phyloP scores from a whole-genome alignment of 441 rosid species.

The Rhodomyrtus psidioides region DNA sequence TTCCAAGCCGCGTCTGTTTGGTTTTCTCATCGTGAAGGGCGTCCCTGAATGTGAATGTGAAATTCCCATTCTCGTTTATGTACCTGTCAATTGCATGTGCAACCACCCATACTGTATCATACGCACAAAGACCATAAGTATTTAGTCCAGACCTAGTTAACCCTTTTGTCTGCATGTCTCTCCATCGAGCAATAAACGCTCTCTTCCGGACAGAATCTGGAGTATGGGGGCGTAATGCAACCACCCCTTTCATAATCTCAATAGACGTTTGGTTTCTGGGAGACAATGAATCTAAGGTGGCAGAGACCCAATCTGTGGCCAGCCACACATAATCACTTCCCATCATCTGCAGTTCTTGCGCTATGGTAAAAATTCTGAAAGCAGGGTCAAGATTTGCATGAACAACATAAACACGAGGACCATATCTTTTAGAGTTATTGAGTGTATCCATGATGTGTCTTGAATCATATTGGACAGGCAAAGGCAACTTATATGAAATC shows the following conservation, averaged over 20 bases:
- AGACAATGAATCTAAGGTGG: conserved; percentile 57
- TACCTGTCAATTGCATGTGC: conserved; percentile 53
- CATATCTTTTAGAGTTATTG: conserved; percentile 33
- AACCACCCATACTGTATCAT: conserved; percentile 79
- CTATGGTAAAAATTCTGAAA: conserved; percentile 49
- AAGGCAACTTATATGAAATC: conserved; percentile 47
- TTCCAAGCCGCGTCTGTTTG: conserved; percentile 28
- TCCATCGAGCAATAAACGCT: conserved; percentile 41
- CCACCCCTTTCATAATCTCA: conserved; percentile 44
- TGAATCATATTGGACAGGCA: conserved; percentile 35
- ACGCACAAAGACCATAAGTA: conserved; percentile 64
- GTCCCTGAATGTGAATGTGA: conserved; percentile 44
- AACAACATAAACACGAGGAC: conserved; percentile 73
- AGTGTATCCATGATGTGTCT: conserved; percentile 29
- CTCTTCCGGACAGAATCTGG: conserved; percentile 45
- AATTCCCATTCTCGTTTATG: conserved; percentile 33
- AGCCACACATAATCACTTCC: conserved; percentile 61
- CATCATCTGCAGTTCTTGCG: conserved; percentile 70
- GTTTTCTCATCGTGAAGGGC: conserved; percentile 19
- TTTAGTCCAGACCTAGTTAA: conserved; percentile 36
- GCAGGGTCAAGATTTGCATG: conserved; percentile 63
- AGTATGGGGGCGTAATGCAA: conserved; percentile 64
- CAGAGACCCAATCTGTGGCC: conserved; percentile 85
- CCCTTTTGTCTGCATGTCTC: conserved; percentile 30
- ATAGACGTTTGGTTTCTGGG: conserved; percentile 22